Evolutionary conservation across 2,329 filamentous ascomycete genomes (phyloP), one percentile per base, ranked within the genome.

Genomic region (Ophiostoma tasmaniense): DNA sequence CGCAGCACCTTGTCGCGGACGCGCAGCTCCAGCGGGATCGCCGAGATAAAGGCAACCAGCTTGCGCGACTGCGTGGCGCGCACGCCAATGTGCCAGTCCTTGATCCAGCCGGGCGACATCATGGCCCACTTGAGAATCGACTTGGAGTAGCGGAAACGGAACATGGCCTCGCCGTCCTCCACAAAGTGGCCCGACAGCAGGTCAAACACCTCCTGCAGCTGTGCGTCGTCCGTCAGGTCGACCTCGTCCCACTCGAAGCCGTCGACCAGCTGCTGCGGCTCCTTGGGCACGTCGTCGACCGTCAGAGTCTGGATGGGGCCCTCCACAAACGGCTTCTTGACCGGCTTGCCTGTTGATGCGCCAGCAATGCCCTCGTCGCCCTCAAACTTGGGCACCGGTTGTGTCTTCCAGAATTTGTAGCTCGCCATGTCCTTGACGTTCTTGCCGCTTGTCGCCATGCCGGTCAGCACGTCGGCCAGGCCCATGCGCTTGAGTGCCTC

Each of bases 371-470:
- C 30, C 59, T 72, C 70, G 14, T 67, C 71, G 77, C 89, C 82
- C 75, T 85, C 89, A 76, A 98, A 97, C 76, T 89, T 89, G 66
- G 91, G 91, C 70, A 99, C 95, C 0, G 95, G 95, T 79, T 99
- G 95, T 64, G 95, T 99, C 78, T 92, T 89, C 95, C 95, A 99
- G 82, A 99, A 99, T 80, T 96, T 97, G 84, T 98, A 97, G 70
- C 89, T 91, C 7, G 90, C 93, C 92, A 97, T 97, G 76, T 97
- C 93, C 82, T 97, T 97, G 74, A 88, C 89, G 76, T 96, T 96
- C 84, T 95, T 96, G 69, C 90, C 91, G 71, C 87, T 88, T 8
- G 91, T 83, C 20, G 93, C 90, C 75, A 91, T 79, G 0, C 90
- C 89, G 0, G 90, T 91, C 84, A 92, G 86, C 76, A 91, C 86